These are phyloP conservation scores for Rhododendron molle DNA, from an alignment of 148 eudicot species.

Conservation along the genomic window DNA sequence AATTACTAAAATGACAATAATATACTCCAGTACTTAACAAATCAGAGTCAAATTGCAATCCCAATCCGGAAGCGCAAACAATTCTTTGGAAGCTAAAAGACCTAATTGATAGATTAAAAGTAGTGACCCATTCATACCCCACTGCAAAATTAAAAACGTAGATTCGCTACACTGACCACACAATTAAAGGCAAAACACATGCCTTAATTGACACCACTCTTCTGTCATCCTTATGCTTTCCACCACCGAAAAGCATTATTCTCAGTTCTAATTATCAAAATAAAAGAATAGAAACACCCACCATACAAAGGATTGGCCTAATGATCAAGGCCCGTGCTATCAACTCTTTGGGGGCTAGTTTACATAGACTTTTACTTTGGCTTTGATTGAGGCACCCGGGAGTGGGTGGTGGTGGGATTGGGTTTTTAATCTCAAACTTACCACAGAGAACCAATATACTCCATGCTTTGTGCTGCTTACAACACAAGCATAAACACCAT, in stretches of 20 bases:
- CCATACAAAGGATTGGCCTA: not conserved
- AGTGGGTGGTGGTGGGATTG: not conserved
- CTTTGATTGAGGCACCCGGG: not conserved
- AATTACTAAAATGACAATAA: not conserved
- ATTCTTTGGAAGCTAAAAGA: not conserved
- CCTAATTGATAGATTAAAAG: not conserved
- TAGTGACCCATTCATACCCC: not conserved
- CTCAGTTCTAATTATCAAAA: not conserved
- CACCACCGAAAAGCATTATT: slow-evolving; percentile 1
- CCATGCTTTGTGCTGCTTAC: slow-evolving; percentile 6
- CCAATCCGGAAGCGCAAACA: too few relatives aligned
- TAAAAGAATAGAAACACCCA: not conserved
- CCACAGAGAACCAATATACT: slow-evolving; percentile 7
- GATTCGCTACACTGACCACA: not conserved
- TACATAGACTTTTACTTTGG: not conserved
- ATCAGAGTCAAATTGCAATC: not conserved
- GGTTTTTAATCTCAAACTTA: not conserved
- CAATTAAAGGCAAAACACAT: not conserved
- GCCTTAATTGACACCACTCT: not conserved
- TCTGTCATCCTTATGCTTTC: not conserved
- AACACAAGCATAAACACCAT: not conserved
- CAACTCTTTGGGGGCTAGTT: not conserved
- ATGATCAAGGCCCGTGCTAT: not conserved
- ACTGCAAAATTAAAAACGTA: not conserved
- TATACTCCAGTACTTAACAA: not conserved